Conservation (phyloP, 1,284 basidiomycete species). For the Exobasidium rhododendri region DNA sequence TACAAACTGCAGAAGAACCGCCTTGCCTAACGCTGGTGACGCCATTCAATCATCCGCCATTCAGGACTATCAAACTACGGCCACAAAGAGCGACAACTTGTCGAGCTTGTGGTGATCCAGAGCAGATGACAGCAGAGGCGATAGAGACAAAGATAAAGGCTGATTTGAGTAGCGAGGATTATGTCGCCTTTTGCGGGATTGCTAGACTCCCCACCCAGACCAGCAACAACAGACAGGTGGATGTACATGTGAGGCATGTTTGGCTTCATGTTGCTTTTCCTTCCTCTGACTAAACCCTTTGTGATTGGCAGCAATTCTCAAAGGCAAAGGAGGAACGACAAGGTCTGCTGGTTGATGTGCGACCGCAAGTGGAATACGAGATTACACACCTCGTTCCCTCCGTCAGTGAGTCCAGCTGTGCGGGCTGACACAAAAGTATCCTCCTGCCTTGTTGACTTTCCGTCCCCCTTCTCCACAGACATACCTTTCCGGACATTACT, state of each 20-base stretch:
- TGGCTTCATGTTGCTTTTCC: no score
- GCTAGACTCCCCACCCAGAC: constrained; percentile 15
- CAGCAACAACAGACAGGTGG: neutral
- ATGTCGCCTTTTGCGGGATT: constrained; percentile 45
- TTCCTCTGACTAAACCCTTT: no score
- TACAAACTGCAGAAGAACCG: constrained; percentile 37
- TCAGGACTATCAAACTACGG: constrained; percentile 77
- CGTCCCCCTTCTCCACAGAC: constrained; percentile 69
- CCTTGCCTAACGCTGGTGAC: constrained; percentile 69
- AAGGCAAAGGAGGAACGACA: neutral
- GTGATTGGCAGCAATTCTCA: constrained; percentile 2
- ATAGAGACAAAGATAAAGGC: constrained; percentile 22
- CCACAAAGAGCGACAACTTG: constrained; percentile 35
- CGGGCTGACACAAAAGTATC: no score
- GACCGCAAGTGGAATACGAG: constrained; percentile 75
- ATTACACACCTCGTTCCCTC: constrained; percentile 65
- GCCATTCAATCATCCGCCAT: constrained; percentile 68
- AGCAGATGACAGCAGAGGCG: constrained; percentile 12
- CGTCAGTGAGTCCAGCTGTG: neutral
- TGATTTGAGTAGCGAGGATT: constrained; percentile 41
- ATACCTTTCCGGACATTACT: constrained; percentile 66
- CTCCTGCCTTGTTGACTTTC: no score
- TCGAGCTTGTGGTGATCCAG: constrained; percentile 41
- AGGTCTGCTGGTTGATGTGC: constrained; percentile 70
- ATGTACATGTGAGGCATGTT: no score